Evolutionary conservation across 2,329 filamentous ascomycete genomes (phyloP), one percentile per base, ranked within the genome.

Genomic region (Thelonectria rubi): DNA sequence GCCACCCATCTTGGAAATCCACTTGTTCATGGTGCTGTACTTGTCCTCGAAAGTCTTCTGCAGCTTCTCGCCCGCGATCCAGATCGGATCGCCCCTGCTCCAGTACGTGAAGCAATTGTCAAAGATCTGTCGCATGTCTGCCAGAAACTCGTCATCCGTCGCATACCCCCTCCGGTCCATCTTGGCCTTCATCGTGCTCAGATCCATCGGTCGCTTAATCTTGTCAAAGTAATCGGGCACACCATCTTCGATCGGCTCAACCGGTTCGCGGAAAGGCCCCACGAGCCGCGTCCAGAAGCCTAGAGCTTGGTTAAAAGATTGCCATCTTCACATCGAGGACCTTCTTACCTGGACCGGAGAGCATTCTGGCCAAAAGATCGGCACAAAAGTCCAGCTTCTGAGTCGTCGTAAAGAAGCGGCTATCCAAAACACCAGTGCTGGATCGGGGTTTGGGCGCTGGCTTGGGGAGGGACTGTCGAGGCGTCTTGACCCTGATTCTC

Each of bases 281-380:
- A 89, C 86, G 0, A 88, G 79, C n/a, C 86, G 84, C 0, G 87
- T 89, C 87, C 87, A 89, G 72, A 87, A 89, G 7, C 87, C 86
- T 87, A 40, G 39, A 20, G 15, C 37, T 15, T n/a, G 30, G 30
- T 54, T 68, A 56, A 66, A 60, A 30, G 39, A n/a, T n/a, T 24
- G 24, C 24, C 4, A 24, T 7, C 24, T 24, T 24, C 7, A 7
- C 24, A 24, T 21, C 15, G 8, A 1, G 18, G 11, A 45, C 10
- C 53, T 17, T 62, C 74, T 65, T 78, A 86, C 85, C 85, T 62
- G 87, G 86, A 0, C 86, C 86, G 2, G 84, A 86, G 0, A 88
- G 77, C 87, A 89, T 89, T 30, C 86, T 80, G 1, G 78, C 79
- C 49, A 89, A 71, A 1, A 89, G 76, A 63, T 88, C 85, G 3